Evolutionary conservation across 2,329 filamentous ascomycete genomes (phyloP).

Genomic region (Alternaria rosae): DNA sequence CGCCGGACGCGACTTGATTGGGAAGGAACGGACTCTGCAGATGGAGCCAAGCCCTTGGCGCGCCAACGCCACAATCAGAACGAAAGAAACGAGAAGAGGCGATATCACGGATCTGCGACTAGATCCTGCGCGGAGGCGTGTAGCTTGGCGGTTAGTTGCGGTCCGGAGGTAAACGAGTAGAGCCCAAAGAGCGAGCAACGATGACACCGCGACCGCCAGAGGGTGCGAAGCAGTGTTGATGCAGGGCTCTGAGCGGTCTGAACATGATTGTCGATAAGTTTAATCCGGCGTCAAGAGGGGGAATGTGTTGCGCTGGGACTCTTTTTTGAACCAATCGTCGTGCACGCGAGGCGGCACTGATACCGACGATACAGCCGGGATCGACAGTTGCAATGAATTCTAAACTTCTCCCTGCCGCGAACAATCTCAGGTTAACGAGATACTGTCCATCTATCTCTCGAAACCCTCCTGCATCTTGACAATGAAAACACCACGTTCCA

Average conservation of each 20-base stretch:
- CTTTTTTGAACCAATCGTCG: background rate
- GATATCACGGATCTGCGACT: constrained; percentile 6
- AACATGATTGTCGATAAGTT: background rate
- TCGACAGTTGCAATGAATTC: background rate
- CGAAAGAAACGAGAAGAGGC: constrained; percentile 1
- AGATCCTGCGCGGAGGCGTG: background rate
- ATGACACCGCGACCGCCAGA: background rate
- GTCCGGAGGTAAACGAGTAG: background rate
- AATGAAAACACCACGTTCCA: constrained; percentile 51
- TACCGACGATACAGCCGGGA: background rate
- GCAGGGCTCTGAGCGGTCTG: background rate
- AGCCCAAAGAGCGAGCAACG: background rate
- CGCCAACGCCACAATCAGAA: constrained; percentile 23
- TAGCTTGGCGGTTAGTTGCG: background rate
- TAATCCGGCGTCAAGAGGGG: background rate
- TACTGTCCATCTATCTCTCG: background rate
- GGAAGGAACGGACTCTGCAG: constrained; percentile 31
- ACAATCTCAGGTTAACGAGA: background rate
- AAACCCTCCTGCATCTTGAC: constrained; percentile 42
- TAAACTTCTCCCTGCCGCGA: background rate
- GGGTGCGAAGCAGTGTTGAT: background rate
- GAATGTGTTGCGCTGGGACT: background rate
- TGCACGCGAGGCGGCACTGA: background rate
- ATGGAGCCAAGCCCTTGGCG: constrained; percentile 22
- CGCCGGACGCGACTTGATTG: constrained; percentile 30